Conservation (phyloP, 2,329 filamentous ascomycete genomes). For the Plectosphaerella plurivora region DNA sequence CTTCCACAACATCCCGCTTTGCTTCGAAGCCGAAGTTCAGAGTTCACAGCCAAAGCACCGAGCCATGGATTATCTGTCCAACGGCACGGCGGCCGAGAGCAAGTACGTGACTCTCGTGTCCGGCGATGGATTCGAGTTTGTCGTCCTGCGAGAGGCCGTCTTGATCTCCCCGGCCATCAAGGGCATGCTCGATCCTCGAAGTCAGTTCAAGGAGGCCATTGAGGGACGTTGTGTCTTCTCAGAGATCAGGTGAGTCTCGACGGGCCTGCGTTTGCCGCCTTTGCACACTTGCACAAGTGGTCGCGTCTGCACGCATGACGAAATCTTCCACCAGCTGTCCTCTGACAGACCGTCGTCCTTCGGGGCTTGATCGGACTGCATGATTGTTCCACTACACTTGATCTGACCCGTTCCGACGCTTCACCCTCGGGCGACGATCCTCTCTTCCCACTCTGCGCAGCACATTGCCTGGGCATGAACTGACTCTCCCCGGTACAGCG, state of each 20-base stretch:
- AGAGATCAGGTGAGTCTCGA: slow-evolving; percentile 63
- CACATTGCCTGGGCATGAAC: neutral
- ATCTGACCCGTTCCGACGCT: slow-evolving; percentile 40
- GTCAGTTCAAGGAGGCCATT: slow-evolving; percentile 62
- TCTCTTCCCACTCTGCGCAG: slow-evolving; percentile 2
- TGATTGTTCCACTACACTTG: slow-evolving; percentile 60
- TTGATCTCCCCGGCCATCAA: slow-evolving; percentile 68
- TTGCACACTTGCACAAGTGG: slow-evolving; percentile 3
- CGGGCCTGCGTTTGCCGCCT: neutral
- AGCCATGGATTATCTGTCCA: neutral
- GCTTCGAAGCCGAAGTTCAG: too few relatives aligned
- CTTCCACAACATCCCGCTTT: too few relatives aligned
- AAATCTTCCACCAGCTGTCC: slow-evolving; percentile 35
- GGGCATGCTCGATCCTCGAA: slow-evolving; percentile 67
- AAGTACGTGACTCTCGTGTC: slow-evolving; percentile 77
- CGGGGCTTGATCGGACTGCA: slow-evolving; percentile 32
- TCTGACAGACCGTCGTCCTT: slow-evolving; percentile 38
- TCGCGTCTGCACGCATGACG: slow-evolving; percentile 25
- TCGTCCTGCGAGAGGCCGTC: slow-evolving; percentile 67
- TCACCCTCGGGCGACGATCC: slow-evolving; percentile 13
- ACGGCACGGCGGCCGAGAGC: slow-evolving; percentile 24
- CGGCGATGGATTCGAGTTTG: slow-evolving; percentile 71
- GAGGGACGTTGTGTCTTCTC: slow-evolving; percentile 63
- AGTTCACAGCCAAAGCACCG: too few relatives aligned
- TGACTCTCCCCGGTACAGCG: slow-evolving; percentile 41